phyloP scores from a whole-genome alignment of 2,329 filamentous ascomycete species.

The Pseudogymnoascus sp. region DNA sequence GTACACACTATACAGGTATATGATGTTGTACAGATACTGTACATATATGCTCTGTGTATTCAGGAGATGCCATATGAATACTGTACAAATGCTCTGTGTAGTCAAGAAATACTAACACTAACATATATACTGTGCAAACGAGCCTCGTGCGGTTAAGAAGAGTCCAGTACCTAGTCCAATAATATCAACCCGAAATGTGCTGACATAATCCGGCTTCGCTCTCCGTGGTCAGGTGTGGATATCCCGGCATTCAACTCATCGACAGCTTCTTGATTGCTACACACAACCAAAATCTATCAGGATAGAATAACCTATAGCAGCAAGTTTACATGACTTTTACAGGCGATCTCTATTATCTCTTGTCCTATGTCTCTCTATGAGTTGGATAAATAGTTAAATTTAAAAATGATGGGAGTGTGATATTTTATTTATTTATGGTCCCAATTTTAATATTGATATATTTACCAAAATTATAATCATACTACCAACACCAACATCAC shows the following conservation, averaged over 20 bases:
- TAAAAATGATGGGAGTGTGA: not conserved
- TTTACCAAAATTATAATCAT: not conserved
- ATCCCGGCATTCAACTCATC: not conserved
- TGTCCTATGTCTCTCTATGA: not conserved
- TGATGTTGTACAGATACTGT: not conserved
- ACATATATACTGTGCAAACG: not conserved
- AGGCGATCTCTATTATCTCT: not conserved
- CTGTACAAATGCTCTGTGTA: too few species aligned
- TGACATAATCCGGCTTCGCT: not conserved
- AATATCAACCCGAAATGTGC: not conserved
- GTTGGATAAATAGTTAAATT: not conserved
- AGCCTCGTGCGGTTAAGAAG: too few species aligned
- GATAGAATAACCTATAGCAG: not conserved
- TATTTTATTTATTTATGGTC: not conserved
- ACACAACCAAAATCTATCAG: not conserved
- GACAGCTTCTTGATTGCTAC: not conserved
- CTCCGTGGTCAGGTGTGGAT: not conserved
- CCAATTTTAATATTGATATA: not conserved
- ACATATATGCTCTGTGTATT: too few species aligned
- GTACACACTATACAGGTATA: not conserved
- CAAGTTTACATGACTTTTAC: not conserved
- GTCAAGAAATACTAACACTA: not conserved
- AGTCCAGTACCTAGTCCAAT: too few species aligned
- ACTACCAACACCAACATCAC: not conserved
- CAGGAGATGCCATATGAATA: not conserved